Evolutionary conservation across 2,329 filamentous ascomycete species (phyloP).

Genomic region (Paracoccidioides brasiliensis): DNA sequence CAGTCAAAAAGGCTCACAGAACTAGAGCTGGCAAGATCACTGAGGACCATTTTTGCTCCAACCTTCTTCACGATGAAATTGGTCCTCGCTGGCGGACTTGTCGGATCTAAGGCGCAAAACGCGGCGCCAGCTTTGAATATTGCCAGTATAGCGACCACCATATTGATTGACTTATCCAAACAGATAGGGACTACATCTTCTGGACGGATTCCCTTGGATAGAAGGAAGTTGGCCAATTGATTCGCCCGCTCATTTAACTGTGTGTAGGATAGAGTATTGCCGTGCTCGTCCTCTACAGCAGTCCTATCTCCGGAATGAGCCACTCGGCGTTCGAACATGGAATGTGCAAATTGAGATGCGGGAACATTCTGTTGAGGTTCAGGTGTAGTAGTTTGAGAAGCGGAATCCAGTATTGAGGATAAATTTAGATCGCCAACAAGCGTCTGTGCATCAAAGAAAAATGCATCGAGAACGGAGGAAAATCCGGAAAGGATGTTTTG

Average conservation of each 20-base stretch:
- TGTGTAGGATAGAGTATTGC: neutral
- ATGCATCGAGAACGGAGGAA: neutral
- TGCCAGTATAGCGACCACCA: conserved; percentile 15
- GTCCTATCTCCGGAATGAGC: neutral
- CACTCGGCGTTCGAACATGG: neutral
- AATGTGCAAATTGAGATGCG: neutral
- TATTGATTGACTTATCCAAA: conserved; percentile 17
- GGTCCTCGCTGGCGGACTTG: conserved; percentile 49
- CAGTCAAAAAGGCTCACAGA: neutral
- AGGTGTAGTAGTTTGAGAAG: neutral
- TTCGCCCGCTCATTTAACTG: conserved; percentile 5
- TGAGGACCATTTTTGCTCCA: conserved; percentile 36
- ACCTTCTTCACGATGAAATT: conserved; percentile 50
- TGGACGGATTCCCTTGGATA: conserved; percentile 16
- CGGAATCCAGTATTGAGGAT: neutral
- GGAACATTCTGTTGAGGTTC: neutral
- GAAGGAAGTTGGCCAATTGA: conserved; percentile 1
- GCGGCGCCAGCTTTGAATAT: conserved; percentile 60
- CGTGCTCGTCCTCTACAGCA: neutral
- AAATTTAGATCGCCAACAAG: neutral
- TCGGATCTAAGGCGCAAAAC: conserved; percentile 62
- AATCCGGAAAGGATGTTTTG: neutral
- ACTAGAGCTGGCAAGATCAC: conserved; percentile 6
- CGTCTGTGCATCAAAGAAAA: neutral
- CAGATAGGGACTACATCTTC: conserved; percentile 14